Evolutionary conservation across 495 filamentous ascomycete species (phyloP).

Genomic region (Neurospora sp.): DNA sequence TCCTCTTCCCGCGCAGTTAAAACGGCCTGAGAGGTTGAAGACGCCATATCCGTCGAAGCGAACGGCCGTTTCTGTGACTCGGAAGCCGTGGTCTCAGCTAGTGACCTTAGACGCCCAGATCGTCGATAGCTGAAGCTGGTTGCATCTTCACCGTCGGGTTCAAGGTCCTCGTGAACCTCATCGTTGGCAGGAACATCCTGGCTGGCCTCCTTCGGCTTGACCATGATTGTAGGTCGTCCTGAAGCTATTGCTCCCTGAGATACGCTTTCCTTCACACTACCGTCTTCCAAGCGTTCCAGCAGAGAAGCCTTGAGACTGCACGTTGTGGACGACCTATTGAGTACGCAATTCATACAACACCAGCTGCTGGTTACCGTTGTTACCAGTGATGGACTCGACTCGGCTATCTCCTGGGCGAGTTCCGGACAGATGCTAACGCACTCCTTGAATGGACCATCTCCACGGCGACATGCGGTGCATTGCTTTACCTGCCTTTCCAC

Average conservation of each 20-base stretch:
- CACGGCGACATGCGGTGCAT: neutral
- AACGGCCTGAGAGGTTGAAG: neutral
- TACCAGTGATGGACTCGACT: neutral
- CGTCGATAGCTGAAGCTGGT: neutral
- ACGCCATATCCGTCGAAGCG: neutral
- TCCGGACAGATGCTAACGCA: neutral
- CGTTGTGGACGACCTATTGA: neutral
- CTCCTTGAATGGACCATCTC: neutral
- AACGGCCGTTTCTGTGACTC: neutral
- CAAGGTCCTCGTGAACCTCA: neutral
- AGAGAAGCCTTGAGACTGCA: neutral
- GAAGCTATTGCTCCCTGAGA: neutral
- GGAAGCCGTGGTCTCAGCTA: neutral
- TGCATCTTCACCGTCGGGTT: neutral
- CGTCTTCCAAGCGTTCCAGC: neutral
- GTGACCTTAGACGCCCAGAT: neutral
- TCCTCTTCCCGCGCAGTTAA: neutral
- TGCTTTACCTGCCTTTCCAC: neutral
- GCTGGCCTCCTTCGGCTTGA: neutral
- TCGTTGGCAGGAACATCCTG: neutral
- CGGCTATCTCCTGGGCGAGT: neutral
- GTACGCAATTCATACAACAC: neutral
- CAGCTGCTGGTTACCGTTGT: neutral
- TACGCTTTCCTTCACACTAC: neutral
- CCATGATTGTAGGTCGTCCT: neutral